These are phyloP conservation scores for Phytophthora constricta DNA, from an alignment of 352 stramenopile species.

Conservation along the genomic window DNA sequence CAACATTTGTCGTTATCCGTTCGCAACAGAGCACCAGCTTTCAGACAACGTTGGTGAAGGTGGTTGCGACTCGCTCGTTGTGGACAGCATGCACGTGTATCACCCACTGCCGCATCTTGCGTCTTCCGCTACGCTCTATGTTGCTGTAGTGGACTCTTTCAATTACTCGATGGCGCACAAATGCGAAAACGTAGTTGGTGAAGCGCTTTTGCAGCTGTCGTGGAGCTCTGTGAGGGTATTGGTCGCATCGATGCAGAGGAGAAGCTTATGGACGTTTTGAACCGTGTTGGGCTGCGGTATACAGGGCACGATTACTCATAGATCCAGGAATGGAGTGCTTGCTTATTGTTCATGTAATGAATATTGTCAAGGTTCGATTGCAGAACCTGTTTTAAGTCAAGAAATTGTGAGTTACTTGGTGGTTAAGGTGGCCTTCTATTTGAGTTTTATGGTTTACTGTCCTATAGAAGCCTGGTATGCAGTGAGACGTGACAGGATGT, in stretches of 20 bases:
- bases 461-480: too few relatives aligned
- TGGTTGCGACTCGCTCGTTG: not conserved
- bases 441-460: too few relatives aligned
- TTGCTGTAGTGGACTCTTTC: conserved; percentile 19
- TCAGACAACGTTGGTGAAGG: not conserved
- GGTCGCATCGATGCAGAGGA: conserved; percentile 10
- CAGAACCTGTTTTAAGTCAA: too few relatives aligned
- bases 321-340: conserved; percentile 1
- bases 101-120: conserved; percentile 37
- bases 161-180: conserved; percentile 37
- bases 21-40: conserved; percentile 9
- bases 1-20: conserved; percentile 26
- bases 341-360: too few relatives aligned
- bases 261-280: conserved; percentile 7
- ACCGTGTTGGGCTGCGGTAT: conserved; percentile 18
- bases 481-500: too few relatives aligned
- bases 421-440: too few relatives aligned
- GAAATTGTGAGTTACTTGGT: too few relatives aligned
- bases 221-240: conserved; percentile 21
- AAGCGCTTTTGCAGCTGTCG: conserved; percentile 9
- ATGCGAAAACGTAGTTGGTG: conserved; percentile 29
- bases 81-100: conserved; percentile 34
- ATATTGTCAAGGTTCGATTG: too few relatives aligned
- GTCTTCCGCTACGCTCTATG: conserved; percentile 30
- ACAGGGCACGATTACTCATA: conserved; percentile 23